Evolutionary conservation across 2,329 filamentous ascomycete species (phyloP).

Genomic region (Fusarium continuum): DNA sequence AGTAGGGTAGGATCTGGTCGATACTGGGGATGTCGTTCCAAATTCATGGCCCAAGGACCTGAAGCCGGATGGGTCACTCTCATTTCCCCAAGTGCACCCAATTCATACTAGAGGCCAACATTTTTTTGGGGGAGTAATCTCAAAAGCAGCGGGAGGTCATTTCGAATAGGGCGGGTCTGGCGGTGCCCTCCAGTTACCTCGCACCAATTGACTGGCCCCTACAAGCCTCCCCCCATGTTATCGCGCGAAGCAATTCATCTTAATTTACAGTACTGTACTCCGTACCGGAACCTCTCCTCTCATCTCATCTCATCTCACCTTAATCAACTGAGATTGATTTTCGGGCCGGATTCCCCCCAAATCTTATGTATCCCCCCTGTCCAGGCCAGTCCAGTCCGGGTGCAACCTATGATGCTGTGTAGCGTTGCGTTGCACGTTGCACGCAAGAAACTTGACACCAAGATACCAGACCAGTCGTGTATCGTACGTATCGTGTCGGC

Average conservation of each 20-base stretch:
- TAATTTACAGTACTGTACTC: constrained; percentile 23
- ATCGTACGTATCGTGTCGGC: background rate
- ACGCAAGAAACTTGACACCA: constrained; percentile 4
- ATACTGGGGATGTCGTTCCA: constrained; percentile 12
- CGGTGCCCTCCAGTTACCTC: constrained; percentile 31
- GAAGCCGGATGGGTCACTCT: constrained; percentile 28
- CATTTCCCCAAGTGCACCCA: constrained; percentile 29
- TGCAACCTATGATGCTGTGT: constrained; percentile 3
- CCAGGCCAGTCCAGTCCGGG: background rate
- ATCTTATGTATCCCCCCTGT: too few species aligned
- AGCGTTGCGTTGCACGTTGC: background rate
- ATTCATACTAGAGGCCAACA: constrained; percentile 30
- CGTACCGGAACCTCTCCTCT: constrained; percentile 22
- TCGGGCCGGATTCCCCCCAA: constrained; percentile 29
- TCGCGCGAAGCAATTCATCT: constrained; percentile 20
- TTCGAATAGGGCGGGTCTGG: constrained; percentile 38
- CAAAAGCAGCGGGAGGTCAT: constrained; percentile 36
- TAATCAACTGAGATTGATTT: constrained; percentile 22
- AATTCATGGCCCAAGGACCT: constrained; percentile 8
- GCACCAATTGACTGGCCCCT: constrained; percentile 25
- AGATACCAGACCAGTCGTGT: background rate
- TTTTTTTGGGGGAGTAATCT: constrained; percentile 31
- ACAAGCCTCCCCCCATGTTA: too few species aligned
- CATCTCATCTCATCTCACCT: background rate
- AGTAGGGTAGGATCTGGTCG: too few species aligned